A percentile compares a stretch with the other conserved stretches of the same genome.
phyloP scores from a whole-genome alignment of 1,139 yeast species.

The Candida sojae region DNA sequence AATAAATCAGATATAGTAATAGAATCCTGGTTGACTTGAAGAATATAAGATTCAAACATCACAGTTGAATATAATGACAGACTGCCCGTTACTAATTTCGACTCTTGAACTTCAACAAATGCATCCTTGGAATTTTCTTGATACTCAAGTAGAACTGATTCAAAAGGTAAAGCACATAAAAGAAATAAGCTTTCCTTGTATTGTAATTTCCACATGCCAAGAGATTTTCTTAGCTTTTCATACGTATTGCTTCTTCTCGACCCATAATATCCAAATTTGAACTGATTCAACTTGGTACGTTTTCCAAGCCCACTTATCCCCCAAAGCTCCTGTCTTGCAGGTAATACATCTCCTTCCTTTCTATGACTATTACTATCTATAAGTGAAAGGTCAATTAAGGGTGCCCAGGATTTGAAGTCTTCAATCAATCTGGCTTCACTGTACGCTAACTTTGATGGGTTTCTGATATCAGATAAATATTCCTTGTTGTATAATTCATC shows the following conservation, averaged over 20 bases:
- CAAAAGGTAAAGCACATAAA: conserved; percentile 39
- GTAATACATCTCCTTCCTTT: conserved; percentile 15
- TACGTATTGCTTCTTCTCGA: conserved; percentile 27
- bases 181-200: conserved; percentile 23
- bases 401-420: conserved; percentile 52
- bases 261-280: conserved; percentile 41
- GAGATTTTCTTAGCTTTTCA: conserved; percentile 31
- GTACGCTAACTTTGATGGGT: conserved; percentile 13
- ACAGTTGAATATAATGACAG: conserved; percentile 17
- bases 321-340: conserved; percentile 45
- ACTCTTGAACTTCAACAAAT: conserved; percentile 28
- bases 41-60: conserved; percentile 13
- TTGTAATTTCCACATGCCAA: conserved; percentile 19
- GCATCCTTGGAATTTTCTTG: conserved; percentile 19
- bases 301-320: conserved; percentile 46
- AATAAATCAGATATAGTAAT: conserved; percentile 25
- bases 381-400: conserved; percentile 43
- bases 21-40: conserved; percentile 34
- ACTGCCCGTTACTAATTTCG: conserved; percentile 15
- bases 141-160: conserved; percentile 36
- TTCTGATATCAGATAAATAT: conserved; percentile 15
- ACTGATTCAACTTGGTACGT: conserved; percentile 37
- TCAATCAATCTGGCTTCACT: conserved; percentile 15
- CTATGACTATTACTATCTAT: conserved; percentile 28
- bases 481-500: conserved; percentile 16